Evolutionary conservation across 2,329 filamentous ascomycete genomes (phyloP), one percentile per base, ranked within the genome.

Genomic region (Ophiostoma himal-ulmi): DNA sequence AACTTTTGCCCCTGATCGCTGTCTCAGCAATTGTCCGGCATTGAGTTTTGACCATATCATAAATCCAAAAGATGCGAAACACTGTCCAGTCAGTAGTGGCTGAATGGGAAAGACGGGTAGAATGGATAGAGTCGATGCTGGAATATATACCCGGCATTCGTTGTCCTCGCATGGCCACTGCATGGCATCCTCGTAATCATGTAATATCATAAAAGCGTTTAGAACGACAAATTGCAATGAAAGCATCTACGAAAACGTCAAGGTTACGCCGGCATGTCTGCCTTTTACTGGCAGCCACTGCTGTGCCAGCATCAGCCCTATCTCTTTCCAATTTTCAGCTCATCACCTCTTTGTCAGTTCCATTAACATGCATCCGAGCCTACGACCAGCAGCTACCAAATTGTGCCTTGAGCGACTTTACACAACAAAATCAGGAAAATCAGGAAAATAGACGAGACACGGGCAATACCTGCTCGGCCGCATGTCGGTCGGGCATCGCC

Each of bases 401-500:
- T 68, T 84, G 82, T 74, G 67, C 69, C 5, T 68, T 70, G 10
- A 65, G 36, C 3, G 82, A 83, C 73, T 83, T 83, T 36, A 73
- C 71, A 7, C 22, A 52, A 36, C 48, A 52, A 5, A 26, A n/a
- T 11, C n/a, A 8, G 5, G 6, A 44, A 14, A 22, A 22, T 14
- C 52, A 57, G n/a, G 8, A 17, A 11, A 41, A 14, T 22, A 34
- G 26, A 44, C 68, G 20, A 17, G 30, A 39, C 37, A 22, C 68
- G 7, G 77, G 77, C 48, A 76, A 73, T 14, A 73, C 73, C 1
- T 84, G 83, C 75, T 83, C 82, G 20, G 52, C 71, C 4, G 71
- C 69, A 3, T 84, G 83, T 72, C 76, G 75, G 57, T 71, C 72
- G 8, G 78, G 91, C 70, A 92, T 97, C 41, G 87, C 92, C 74